Evolutionary conservation across 345 rosid genomes (phyloP).

Genomic region (Ricinus communis): DNA sequence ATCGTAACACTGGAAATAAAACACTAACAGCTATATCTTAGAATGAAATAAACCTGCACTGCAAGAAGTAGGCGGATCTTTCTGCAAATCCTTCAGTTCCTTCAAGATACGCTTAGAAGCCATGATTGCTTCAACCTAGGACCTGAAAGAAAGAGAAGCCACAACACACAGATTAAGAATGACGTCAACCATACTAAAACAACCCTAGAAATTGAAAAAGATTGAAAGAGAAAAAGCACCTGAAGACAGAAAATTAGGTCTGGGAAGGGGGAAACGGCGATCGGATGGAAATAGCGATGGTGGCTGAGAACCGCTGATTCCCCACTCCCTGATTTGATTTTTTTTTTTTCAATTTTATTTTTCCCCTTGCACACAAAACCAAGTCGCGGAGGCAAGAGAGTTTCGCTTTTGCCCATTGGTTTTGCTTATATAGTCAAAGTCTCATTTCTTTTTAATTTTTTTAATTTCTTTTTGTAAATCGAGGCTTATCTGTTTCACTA

Average conservation of each 20-base stretch:
- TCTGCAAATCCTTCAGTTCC: slow-evolving; percentile 52
- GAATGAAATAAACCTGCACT: slow-evolving; percentile 53
- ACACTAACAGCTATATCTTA: too few relatives aligned
- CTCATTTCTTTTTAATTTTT: background rate
- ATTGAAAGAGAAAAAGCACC: background rate
- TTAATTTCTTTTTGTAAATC: too few relatives aligned
- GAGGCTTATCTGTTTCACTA: slow-evolving; percentile 1
- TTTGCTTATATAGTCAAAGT: background rate
- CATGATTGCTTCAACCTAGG: slow-evolving; percentile 23
- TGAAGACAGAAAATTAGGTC: background rate
- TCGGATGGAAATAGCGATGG: slow-evolving; percentile 13
- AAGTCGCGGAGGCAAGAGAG: background rate
- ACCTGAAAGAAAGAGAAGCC: background rate
- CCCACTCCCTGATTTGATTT: background rate
- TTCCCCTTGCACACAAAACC: background rate
- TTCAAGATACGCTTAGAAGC: slow-evolving; percentile 51
- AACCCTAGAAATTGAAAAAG: background rate
- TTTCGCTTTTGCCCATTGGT: background rate
- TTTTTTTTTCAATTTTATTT: background rate
- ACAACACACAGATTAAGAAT: background rate
- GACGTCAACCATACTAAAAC: background rate
- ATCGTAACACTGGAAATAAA: too few relatives aligned
- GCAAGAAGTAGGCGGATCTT: slow-evolving; percentile 50
- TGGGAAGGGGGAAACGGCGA: background rate
- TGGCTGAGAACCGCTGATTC: slow-evolving; percentile 12